These are phyloP conservation scores for Cutaneotrichosporon sp. DNA, from an alignment of 1,284 basidiomycete genomes.

Conservation along the genomic window DNA sequence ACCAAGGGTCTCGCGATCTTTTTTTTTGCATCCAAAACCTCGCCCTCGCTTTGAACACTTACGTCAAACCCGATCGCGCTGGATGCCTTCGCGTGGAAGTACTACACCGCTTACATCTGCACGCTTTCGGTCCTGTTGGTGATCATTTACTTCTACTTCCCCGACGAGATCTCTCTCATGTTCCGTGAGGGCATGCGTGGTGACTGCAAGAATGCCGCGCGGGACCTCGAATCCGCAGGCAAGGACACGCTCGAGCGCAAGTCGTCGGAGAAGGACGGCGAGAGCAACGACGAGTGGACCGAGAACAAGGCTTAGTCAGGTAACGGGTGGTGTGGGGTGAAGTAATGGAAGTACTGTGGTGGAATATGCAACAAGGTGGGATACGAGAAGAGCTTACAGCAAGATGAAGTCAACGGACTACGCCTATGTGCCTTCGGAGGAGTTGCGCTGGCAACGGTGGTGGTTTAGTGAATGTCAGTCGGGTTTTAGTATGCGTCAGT, in stretches of 20 bases:
- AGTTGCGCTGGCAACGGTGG: no score
- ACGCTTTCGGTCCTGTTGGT: constrained; percentile 25
- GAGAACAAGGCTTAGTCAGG: background rate
- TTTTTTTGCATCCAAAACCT: constrained; percentile 20
- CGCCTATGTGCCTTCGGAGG: no score
- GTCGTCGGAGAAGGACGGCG: background rate
- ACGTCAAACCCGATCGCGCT: constrained; percentile 38
- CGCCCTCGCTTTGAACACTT: constrained; percentile 29
- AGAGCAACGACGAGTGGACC: background rate
- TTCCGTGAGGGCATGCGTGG: constrained; percentile 24
- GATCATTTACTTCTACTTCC: constrained; percentile 41
- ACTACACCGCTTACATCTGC: constrained; percentile 41
- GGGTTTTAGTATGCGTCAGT: no score
- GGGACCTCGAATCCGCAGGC: background rate
- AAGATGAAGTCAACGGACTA: no score
- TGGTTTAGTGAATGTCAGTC: no score
- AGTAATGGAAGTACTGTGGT: no score
- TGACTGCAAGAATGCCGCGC: background rate
- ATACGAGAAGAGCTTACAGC: no score
- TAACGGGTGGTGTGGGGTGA: no score
- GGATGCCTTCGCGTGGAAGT: constrained; percentile 21
- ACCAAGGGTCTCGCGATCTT: constrained; percentile 35
- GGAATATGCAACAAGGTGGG: no score
- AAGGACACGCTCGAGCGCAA: background rate
- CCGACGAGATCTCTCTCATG: constrained; percentile 37